Conservation (phyloP, 495 filamentous ascomycete species). For the Penicillium mononematosum region DNA sequence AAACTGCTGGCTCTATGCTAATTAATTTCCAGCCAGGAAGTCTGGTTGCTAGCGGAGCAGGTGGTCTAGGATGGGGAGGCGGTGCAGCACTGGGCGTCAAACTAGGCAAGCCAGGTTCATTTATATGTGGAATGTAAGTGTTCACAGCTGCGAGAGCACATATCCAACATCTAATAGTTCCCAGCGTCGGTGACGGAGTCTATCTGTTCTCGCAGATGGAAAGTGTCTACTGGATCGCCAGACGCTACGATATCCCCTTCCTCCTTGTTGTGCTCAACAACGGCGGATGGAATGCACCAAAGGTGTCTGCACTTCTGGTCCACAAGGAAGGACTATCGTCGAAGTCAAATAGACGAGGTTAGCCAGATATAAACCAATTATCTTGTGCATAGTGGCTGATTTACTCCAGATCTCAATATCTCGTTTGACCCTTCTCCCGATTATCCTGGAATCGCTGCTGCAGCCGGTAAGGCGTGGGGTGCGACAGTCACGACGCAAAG, state of each 20-base stretch:
- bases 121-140: constrained; percentile 27
- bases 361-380: neutral
- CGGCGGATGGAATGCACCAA: constrained; percentile 75
- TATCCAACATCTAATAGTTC: neutral
- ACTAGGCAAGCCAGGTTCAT: constrained; percentile 51
- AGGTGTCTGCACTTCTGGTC: constrained; percentile 66
- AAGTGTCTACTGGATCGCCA: constrained; percentile 84
- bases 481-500: constrained; percentile 16
- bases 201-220: constrained; percentile 82
- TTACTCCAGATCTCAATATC: constrained; percentile 63
- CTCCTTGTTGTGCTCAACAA: constrained; percentile 88
- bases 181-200: constrained; percentile 74
- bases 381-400: neutral
- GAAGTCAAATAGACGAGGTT: constrained; percentile 23
- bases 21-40: constrained; percentile 17
- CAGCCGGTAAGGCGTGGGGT: constrained; percentile 47
- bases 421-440: constrained; percentile 76
- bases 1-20: neutral
- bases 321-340: constrained; percentile 60
- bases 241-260: constrained; percentile 83
- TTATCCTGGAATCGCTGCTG: constrained; percentile 81
- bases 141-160: neutral
- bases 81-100: constrained; percentile 82
- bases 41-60: constrained; percentile 60
- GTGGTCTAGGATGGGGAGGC: constrained; percentile 89